phyloP scores from a whole-genome alignment of 208 protist genomes.

The Trypanosoma rangeli region DNA sequence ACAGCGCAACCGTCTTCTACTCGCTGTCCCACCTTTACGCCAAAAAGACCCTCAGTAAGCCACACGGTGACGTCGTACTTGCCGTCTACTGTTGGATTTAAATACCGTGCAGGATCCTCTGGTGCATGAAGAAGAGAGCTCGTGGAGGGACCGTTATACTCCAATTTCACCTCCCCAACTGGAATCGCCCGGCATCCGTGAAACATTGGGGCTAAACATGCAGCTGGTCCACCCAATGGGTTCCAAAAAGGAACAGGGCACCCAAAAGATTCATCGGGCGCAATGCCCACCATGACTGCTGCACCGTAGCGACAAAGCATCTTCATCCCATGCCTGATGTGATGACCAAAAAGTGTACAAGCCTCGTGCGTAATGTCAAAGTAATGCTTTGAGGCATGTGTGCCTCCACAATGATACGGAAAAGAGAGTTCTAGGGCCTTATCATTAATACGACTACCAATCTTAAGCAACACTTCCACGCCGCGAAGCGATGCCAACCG shows the following conservation, averaged over 20 bases:
- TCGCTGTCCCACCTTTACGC: slow-evolving; percentile 42
- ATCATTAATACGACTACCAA: slow-evolving; percentile 45
- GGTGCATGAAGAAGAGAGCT: slow-evolving; percentile 39
- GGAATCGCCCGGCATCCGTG: slow-evolving; percentile 47
- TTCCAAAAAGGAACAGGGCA: slow-evolving; percentile 69
- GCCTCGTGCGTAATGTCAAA: slow-evolving; percentile 67
- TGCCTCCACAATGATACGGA: slow-evolving; percentile 76
- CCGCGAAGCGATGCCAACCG: slow-evolving; percentile 58
- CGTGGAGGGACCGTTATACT: slow-evolving; percentile 70
- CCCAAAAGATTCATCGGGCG: slow-evolving; percentile 22
- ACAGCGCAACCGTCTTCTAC: slow-evolving; percentile 41
- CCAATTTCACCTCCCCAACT: slow-evolving; percentile 58
- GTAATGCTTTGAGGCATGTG: slow-evolving; percentile 68
- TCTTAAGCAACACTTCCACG: slow-evolving; percentile 37
- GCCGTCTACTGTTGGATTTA: slow-evolving; percentile 41
- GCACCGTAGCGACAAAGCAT: slow-evolving; percentile 78
- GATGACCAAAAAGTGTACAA: slow-evolving; percentile 30
- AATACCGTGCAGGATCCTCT: slow-evolving; percentile 67
- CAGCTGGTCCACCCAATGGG: slow-evolving; percentile 63
- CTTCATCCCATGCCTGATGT: slow-evolving; percentile 61
- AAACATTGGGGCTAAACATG: slow-evolving; percentile 67
- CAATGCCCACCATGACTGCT: slow-evolving; percentile 68
- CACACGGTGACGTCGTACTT: slow-evolving; percentile 55
- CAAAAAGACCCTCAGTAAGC: slow-evolving; percentile 78
- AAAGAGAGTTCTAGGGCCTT: slow-evolving; percentile 62